Base-by-base conservation (phyloP, 2,329 filamentous ascomycete genomes). In the Calonectria pteridis region DNA sequence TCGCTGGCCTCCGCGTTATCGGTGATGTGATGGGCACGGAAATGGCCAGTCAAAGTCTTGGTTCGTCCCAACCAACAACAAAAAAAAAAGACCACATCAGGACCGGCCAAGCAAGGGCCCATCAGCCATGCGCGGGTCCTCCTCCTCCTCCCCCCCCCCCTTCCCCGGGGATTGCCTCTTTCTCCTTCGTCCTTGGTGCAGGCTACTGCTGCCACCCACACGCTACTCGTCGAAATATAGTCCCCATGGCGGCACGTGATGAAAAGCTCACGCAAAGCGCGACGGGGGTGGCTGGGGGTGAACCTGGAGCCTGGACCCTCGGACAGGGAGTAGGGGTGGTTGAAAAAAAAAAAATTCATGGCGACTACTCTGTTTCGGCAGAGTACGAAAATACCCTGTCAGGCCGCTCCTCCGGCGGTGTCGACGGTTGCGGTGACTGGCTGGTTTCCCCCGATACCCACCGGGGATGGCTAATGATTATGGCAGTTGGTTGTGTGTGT, bases 401-500 rank as follows among this genome's bases (percentile, higher is more conserved):
- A n/a, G 28, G 51, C 51, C 51, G 28, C 51, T 55, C 26, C 46
- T 69, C 53, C 67, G 26, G 67, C 67, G 67, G 66, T 62, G 67
- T 62, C 55, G 31, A 35, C 43, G 53, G 31, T 69, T 62, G 33
- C 53, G 67, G 67, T 69, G 67, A 31, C 67, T 59, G 53, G n/a
- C 23, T 40, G 55, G 31, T 40, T 20, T 13, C 18, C 29, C 29
- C 28, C 51, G 50, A 55, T 55, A 55, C 51, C 51, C 51, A 55
- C 51, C 51, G 29, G 51, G 9, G 29, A 62, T 55, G 31, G 37
- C 37, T 58, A 58, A 51, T 37, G 33, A 67, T 51, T 29, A 59
- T 72, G 69, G n/a, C 69, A 51, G 64, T 20, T 58, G 43, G 43
- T n/a, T 49, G 69, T 55, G 51, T 55, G 51, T 55, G 51, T 33